Percentiles rank a stretch among this genome's conserved stretches.
phyloP scores from a whole-genome alignment of 805 yeast genomes.

The Saturnispora dispora region DNA sequence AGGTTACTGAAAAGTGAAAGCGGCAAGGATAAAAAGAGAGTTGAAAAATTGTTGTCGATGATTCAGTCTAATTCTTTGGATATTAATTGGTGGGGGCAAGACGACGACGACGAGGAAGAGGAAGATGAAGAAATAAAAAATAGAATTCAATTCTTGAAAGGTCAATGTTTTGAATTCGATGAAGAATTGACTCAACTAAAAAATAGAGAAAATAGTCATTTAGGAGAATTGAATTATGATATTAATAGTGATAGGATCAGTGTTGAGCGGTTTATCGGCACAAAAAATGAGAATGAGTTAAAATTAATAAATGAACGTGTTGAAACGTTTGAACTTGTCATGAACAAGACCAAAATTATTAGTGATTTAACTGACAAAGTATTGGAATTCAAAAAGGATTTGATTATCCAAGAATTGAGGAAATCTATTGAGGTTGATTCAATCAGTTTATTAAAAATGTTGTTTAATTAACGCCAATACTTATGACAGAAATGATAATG shows the following conservation, averaged over 20 bases:
- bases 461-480: constrained; percentile 15
- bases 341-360: constrained; percentile 22
- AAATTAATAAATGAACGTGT: background rate
- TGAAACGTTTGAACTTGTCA: constrained; percentile 29
- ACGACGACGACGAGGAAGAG: constrained; percentile 31
- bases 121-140: constrained; percentile 41
- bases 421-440: constrained; percentile 21
- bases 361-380: constrained; percentile 17
- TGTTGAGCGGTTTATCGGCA: constrained; percentile 9
- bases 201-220: constrained; percentile 5
- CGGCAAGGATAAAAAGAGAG: constrained; percentile 18
- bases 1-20: constrained; percentile 28
- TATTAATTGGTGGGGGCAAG: constrained; percentile 59
- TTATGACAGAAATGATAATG: background rate
- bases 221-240: background rate
- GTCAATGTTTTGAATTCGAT: constrained; percentile 35
- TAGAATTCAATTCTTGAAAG: constrained; percentile 38
- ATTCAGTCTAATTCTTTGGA: constrained; percentile 16
- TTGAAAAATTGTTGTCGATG: constrained; percentile 3
- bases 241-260: background rate
- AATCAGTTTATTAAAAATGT: constrained; percentile 28
- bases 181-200: constrained; percentile 42
- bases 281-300: background rate
- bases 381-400: constrained; percentile 16
- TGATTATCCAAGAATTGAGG: constrained; percentile 16